Conservation (phyloP, 495 filamentous ascomycete genomes). For the Rusavskia elegans region DNA sequence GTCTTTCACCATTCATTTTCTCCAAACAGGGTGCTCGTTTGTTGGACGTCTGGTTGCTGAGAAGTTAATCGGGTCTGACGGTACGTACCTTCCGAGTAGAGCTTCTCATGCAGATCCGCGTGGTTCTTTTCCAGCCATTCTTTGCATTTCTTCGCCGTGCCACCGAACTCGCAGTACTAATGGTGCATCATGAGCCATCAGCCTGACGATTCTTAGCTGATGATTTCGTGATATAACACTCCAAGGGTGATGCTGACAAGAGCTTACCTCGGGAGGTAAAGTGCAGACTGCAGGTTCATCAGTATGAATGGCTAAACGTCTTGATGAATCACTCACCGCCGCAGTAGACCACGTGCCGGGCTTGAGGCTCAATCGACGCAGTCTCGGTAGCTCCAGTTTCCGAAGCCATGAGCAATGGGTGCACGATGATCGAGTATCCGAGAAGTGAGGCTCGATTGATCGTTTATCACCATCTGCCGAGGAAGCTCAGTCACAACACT, state of each 20-base stretch:
- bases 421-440: no score
- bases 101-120: conserved; percentile 49
- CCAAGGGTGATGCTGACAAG: neutral
- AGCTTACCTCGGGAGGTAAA: conserved; percentile 75
- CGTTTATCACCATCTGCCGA: no score
- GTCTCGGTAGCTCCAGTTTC: conserved; percentile 22
- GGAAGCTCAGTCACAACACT: no score
- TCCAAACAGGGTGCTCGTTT: no score
- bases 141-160: conserved; percentile 93
- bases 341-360: conserved; percentile 59
- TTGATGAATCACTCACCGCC: conserved; percentile 40
- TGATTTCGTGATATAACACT: neutral
- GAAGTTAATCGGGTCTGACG: neutral
- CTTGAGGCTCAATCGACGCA: conserved; percentile 36
- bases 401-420: conserved; percentile 2
- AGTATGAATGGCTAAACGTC: neutral
- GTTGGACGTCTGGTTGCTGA: neutral
- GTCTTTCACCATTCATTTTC: no score
- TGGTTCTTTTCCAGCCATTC: conserved; percentile 78
- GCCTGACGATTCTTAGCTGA: conserved; percentile 16
- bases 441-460: no score
- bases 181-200: conserved; percentile 8
- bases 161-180: conserved; percentile 97
- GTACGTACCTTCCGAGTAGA: conserved; percentile 68
- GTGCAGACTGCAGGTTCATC: conserved; percentile 52